Percentiles rank a stretch among this genome's conserved stretches.
Conservation (phyloP, 164 flowering plant genomes). For the Umbellularia californica region DNA sequence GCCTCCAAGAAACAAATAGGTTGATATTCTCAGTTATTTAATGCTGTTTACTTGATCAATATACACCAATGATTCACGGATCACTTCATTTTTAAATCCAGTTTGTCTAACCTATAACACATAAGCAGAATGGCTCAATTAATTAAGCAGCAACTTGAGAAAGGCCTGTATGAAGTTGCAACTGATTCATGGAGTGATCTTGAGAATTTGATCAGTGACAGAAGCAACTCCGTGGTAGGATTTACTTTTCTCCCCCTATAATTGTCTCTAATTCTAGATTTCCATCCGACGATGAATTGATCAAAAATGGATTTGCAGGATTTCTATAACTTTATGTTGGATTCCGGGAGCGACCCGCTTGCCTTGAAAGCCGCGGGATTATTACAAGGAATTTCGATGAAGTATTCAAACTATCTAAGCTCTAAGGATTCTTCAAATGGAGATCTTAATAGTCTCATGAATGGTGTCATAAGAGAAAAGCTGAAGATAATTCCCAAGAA, state of each 20-base stretch:
- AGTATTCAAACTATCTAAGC: slow-evolving; percentile 54
- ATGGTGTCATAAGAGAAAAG: slow-evolving; percentile 59
- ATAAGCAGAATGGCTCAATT: slow-evolving; percentile 48
- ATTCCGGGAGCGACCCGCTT: slow-evolving; percentile 40
- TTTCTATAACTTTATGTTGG: slow-evolving; percentile 77
- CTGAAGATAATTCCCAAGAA: slow-evolving; percentile 63
- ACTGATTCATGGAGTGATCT: slow-evolving; percentile 55
- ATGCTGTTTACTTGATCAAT: not conserved
- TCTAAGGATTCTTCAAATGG: slow-evolving; percentile 29
- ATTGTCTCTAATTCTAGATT: not conserved
- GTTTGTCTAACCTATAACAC: slow-evolving; percentile 4
- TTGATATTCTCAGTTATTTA: slow-evolving; percentile 8
- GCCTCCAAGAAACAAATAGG: slow-evolving; percentile 55
- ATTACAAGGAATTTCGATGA: slow-evolving; percentile 17
- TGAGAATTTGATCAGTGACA: slow-evolving; percentile 34
- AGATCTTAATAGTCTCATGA: slow-evolving; percentile 50
- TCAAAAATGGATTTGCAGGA: slow-evolving; percentile 40
- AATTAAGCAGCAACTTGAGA: slow-evolving; percentile 51
- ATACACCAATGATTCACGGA: not conserved
- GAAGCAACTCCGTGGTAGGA: slow-evolving; percentile 63
- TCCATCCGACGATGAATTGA: not conserved
- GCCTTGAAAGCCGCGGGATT: slow-evolving; percentile 23
- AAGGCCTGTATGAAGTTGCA: slow-evolving; percentile 48
- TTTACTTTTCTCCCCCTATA: not conserved
- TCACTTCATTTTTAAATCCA: not conserved